phyloP scores from a whole-genome alignment of 2,329 filamentous ascomycete genomes.

The Phyllosticta paracitricarpa region DNA sequence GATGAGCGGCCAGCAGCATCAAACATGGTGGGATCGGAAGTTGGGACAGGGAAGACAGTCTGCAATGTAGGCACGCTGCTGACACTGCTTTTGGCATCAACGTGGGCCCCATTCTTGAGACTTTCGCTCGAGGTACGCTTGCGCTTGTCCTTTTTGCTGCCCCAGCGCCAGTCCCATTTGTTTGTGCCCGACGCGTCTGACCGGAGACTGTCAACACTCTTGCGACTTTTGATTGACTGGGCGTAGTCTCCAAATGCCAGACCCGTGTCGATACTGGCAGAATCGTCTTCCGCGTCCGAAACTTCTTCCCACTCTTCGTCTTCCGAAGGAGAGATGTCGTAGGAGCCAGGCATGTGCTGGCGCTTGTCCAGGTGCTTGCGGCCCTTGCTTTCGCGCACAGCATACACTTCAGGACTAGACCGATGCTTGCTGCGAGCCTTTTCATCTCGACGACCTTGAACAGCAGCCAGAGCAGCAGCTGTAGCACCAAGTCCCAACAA shows the following conservation, averaged over 20 bases:
- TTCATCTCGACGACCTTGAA: constrained; percentile 22
- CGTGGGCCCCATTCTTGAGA: constrained; percentile 31
- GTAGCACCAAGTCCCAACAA: constrained; percentile 38
- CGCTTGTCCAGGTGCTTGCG: constrained; percentile 12
- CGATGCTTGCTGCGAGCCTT: constrained; percentile 17
- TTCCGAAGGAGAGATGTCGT: constrained; percentile 26
- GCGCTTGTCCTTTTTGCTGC: constrained; percentile 35
- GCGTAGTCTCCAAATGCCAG: constrained; percentile 50
- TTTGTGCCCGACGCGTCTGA: constrained; percentile 45
- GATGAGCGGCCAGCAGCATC: constrained; percentile 46
- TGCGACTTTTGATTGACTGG: constrained; percentile 19
- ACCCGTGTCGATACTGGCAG: constrained; percentile 44
- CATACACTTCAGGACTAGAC: constrained; percentile 22
- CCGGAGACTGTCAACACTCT: constrained; percentile 43
- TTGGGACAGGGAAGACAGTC: constrained; percentile 56
- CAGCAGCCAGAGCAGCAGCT: constrained; percentile 38
- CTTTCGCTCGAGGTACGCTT: constrained; percentile 20
- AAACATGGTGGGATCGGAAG: constrained; percentile 53
- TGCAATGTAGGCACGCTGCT: constrained; percentile 45
- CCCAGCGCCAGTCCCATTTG: constrained; percentile 54
- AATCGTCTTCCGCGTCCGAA: constrained; percentile 27
- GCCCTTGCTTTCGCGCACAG: constrained; percentile 23
- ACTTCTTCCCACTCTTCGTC: constrained; percentile 38
- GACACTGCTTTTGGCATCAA: constrained; percentile 31
- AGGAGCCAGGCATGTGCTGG: constrained; percentile 17